Conservation (phyloP, 176 grass and related monocot genomes). For the Triticum aestivum region DNA sequence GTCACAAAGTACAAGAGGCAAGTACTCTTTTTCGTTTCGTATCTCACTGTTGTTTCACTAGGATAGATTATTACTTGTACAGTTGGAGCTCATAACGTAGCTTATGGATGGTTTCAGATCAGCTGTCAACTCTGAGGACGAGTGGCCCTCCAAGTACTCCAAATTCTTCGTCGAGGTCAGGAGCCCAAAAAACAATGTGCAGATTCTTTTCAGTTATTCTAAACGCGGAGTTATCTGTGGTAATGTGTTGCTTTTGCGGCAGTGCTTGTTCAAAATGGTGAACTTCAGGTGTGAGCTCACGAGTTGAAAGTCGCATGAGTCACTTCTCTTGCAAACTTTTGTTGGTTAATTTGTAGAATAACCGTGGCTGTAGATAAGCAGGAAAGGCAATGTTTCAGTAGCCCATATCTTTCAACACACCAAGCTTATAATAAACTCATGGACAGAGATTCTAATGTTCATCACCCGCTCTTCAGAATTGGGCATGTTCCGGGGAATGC, state of each 20-base stretch:
- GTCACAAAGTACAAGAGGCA: constrained; percentile 88
- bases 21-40: background rate
- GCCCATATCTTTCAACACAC: background rate
- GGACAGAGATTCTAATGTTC: background rate
- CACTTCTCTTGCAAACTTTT: background rate
- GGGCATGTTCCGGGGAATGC: background rate
- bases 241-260: background rate
- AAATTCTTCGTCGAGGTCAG: constrained; percentile 83
- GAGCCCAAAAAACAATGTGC: background rate
- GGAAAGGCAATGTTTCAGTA: background rate
- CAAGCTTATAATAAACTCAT: background rate
- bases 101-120: constrained; percentile 43
- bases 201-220: background rate
- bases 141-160: constrained; percentile 96
- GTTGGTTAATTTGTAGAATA: background rate
- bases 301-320: background rate
- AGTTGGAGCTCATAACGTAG: background rate
- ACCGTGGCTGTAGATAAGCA: background rate
- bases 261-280: background rate
- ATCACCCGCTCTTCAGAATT: background rate
- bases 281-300: background rate
- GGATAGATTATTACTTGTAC: background rate
- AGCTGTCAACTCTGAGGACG: constrained; percentile 53
- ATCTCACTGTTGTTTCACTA: background rate
- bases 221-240: background rate